Evolutionary conservation across 2,329 filamentous ascomycete species (phyloP).

Genomic region (Penicillium freii): DNA sequence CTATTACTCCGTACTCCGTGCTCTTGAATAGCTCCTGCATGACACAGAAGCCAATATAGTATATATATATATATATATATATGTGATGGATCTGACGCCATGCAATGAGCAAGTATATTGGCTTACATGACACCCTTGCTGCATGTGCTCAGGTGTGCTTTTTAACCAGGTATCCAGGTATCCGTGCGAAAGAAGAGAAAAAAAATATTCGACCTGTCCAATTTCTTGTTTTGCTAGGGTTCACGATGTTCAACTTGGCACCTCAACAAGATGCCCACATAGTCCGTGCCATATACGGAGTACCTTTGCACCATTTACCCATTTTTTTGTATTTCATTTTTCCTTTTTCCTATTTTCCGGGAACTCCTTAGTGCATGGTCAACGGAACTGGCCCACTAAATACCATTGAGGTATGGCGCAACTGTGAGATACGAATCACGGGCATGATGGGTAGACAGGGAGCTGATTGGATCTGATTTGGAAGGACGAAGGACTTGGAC

Average conservation of each 20-base stretch:
- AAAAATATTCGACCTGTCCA: background rate
- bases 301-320: too few species aligned
- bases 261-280: background rate
- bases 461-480: conserved; percentile 16
- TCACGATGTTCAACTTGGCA: background rate
- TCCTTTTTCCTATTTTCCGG: background rate
- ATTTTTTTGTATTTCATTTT: background rate
- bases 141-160: background rate
- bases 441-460: background rate
- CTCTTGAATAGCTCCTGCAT: conserved; percentile 6
- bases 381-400: conserved; percentile 1
- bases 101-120: background rate
- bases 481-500: conserved; percentile 11
- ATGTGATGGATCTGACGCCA: conserved; percentile 3
- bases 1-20: background rate
- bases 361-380: conserved; percentile 1
- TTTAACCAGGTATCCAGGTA: background rate
- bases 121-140: conserved; percentile 4
- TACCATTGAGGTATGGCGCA: background rate
- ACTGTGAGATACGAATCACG: background rate
- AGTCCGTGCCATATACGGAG: background rate
- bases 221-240: background rate
- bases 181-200: background rate
- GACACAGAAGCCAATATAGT: background rate
- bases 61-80: background rate